Percentiles rank a stretch among this genome's conserved stretches.
Evolutionary conservation across 139 green algal genomes (phyloP).

Genomic region (Micromonas commoda): DNA sequence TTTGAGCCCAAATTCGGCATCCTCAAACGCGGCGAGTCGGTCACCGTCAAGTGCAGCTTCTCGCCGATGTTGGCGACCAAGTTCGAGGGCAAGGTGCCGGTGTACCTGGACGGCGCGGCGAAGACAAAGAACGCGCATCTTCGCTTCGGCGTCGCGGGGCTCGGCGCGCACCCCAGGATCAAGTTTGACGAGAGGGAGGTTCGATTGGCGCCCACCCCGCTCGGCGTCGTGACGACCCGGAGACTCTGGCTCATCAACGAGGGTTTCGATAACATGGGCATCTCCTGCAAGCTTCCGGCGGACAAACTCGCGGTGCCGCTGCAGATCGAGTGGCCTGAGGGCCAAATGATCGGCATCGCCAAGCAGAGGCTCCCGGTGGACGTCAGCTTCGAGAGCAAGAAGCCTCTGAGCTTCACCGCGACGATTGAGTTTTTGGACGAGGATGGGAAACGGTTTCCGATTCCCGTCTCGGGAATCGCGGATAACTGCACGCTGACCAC

Average conservation of each 20-base stretch:
- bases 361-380: conserved; percentile 65
- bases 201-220: conserved; percentile 45
- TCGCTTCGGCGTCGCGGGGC: conserved; percentile 14
- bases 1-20: background rate
- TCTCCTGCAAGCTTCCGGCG: conserved; percentile 52
- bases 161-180: conserved; percentile 17
- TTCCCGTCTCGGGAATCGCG: conserved; percentile 53
- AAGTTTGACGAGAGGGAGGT: conserved; percentile 38
- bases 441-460: conserved; percentile 45
- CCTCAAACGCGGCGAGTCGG: background rate
- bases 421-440: conserved; percentile 71
- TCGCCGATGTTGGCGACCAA: conserved; percentile 2
- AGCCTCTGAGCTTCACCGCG: conserved; percentile 62
- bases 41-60: conserved; percentile 15
- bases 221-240: conserved; percentile 43
- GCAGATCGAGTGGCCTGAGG: conserved; percentile 59
- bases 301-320: conserved; percentile 58
- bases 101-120: conserved; percentile 38
- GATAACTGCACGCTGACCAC: conserved; percentile 64
- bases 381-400: conserved; percentile 51
- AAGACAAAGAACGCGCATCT: conserved; percentile 29
- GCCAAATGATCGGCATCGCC: conserved; percentile 62
- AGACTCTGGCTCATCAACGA: conserved; percentile 65
- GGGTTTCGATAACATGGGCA: conserved; percentile 75
- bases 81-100: conserved; percentile 17